These are phyloP conservation scores for Alternaria brassicae DNA, from an alignment of 2,329 filamentous ascomycete genomes.

Conservation along the genomic window DNA sequence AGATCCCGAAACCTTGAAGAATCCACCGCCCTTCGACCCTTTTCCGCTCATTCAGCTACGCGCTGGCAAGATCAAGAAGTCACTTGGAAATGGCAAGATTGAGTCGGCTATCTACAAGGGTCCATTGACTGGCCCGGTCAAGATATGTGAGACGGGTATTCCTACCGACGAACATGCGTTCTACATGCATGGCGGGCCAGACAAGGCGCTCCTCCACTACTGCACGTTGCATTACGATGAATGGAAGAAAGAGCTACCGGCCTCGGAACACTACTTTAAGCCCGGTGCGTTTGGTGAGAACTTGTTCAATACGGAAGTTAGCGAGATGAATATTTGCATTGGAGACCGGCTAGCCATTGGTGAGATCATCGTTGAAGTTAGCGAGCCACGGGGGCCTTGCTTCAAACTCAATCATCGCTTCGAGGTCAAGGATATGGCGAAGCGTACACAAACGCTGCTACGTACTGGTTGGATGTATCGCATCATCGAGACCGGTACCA, in stretches of 20 bases:
- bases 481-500: constrained; percentile 62
- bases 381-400: constrained; percentile 68
- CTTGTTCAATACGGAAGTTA: constrained; percentile 64
- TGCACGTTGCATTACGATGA: constrained; percentile 65
- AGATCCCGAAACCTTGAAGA: constrained; percentile 27
- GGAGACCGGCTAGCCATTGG: constrained; percentile 66
- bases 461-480: constrained; percentile 73
- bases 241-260: constrained; percentile 63
- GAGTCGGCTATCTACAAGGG: constrained; percentile 65
- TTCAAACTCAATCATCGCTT: constrained; percentile 75
- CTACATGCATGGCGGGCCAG: constrained; percentile 66
- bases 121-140: constrained; percentile 54
- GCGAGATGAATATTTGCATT: constrained; percentile 70
- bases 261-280: constrained; percentile 59
- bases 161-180: constrained; percentile 68
- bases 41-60: constrained; percentile 65
- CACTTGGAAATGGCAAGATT: constrained; percentile 59
- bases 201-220: constrained; percentile 70
- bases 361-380: constrained; percentile 63
- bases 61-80: constrained; percentile 63
- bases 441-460: constrained; percentile 62
- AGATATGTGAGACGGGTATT: constrained; percentile 60
- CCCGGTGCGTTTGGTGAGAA: constrained; percentile 71
- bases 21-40: constrained; percentile 35
- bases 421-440: constrained; percentile 67